A percentile compares a stretch with the other conserved stretches of the same genome.
These are phyloP conservation scores for Rauvolfia tetraphylla DNA, from an alignment of 257 asterid genomes.

Conservation along the genomic window DNA sequence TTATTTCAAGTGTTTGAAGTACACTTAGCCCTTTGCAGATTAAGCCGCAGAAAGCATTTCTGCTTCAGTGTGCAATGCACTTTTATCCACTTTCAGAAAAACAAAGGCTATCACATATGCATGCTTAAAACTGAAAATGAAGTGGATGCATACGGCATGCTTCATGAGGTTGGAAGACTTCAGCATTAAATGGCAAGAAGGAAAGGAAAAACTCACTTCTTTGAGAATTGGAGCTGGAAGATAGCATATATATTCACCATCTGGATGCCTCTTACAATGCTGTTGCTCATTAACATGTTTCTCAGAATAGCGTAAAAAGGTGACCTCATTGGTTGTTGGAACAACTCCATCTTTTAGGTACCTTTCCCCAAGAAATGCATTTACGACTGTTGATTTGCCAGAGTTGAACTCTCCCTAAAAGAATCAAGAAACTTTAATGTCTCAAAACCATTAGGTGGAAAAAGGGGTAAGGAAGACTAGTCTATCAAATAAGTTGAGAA, in stretches of 20 bases:
- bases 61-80: neutral
- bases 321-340: slow-evolving; percentile 96
- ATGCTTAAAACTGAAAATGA: neutral
- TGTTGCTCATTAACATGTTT: slow-evolving; percentile 48
- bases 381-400: slow-evolving; percentile 93
- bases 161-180: neutral
- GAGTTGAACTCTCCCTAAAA: slow-evolving; percentile 97
- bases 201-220: slow-evolving; percentile 58
- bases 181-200: neutral
- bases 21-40: neutral
- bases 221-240: slow-evolving; percentile 87
- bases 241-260: slow-evolving; percentile 92
- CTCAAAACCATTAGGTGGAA: neutral
- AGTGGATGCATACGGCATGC: neutral
- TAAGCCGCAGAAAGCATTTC: neutral
- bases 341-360: slow-evolving; percentile 87
- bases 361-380: slow-evolving; percentile 93
- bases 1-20: neutral
- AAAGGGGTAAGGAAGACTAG: neutral
- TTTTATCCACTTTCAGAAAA: neutral
- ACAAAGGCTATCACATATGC: neutral
- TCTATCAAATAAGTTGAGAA: neutral
- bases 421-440: slow-evolving; percentile 22
- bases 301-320: slow-evolving; percentile 82
- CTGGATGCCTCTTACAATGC: slow-evolving; percentile 89